Percentiles rank a stretch among this genome's conserved stretches.
Conservation (phyloP, 768 basidiomycete genomes). For the Boletus eberwhitei region DNA sequence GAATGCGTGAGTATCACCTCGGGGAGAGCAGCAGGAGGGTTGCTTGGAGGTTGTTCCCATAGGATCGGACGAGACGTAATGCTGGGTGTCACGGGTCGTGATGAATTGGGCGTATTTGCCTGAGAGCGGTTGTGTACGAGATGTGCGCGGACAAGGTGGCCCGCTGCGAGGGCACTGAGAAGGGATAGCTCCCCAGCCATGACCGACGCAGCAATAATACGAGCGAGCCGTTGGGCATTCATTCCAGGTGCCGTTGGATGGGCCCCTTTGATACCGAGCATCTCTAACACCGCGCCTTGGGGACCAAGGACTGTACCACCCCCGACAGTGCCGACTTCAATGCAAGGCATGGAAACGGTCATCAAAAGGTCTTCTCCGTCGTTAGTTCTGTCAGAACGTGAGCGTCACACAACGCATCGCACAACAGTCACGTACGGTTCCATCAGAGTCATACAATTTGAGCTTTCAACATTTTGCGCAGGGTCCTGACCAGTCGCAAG, state of each 20-base stretch:
- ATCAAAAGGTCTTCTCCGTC: constrained; percentile 87
- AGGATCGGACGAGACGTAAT: constrained; percentile 14
- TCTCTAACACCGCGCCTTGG: constrained; percentile 85
- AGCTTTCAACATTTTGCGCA: constrained; percentile 98
- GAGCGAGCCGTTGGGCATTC: constrained; percentile 86
- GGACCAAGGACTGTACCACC: constrained; percentile 93
- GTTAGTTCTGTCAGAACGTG: constrained; percentile 59
- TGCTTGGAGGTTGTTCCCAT: constrained; percentile 25
- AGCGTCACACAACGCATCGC: constrained; percentile 1
- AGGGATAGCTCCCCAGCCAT: constrained; percentile 97
- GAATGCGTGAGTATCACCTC: constrained; percentile 30
- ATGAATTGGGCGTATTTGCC: constrained; percentile 70
- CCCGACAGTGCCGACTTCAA: constrained; percentile 97
- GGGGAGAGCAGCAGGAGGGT: constrained; percentile 1
- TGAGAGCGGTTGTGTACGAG: constrained; percentile 88
- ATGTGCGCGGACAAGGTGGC: constrained; percentile 91
- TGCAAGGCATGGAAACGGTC: constrained; percentile 96
- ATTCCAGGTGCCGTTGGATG: constrained; percentile 82
- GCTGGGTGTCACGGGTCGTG: constrained; percentile 61
- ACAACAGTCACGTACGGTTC: constrained; percentile 67
- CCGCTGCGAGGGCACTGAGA: constrained; percentile 89
- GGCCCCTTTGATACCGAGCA: constrained; percentile 91
- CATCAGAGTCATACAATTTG: constrained; percentile 98
- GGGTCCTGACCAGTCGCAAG: constrained; percentile 98
- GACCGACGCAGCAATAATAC: constrained; percentile 86